Evolutionary conservation across 73 alveolate species (phyloP).

Genomic region (Paramecium caudatum): DNA sequence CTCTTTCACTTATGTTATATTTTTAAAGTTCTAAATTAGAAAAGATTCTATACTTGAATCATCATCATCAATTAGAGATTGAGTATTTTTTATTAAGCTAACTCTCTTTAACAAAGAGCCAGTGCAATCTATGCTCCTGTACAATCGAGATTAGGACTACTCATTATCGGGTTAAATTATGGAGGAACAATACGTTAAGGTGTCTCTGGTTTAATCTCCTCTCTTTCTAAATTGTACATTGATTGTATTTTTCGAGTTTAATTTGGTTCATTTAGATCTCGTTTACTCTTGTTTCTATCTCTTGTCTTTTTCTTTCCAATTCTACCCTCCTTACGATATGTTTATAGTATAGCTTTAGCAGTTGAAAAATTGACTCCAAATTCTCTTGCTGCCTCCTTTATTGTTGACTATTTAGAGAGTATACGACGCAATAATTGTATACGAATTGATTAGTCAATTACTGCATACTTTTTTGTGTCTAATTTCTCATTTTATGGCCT

Average conservation of each 20-base stretch:
- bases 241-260: conserved; percentile 17
- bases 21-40: conserved; percentile 37
- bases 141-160: conserved; percentile 23
- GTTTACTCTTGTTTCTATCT: conserved; percentile 41
- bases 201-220: conserved; percentile 1
- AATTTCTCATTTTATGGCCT: not conserved
- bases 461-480: conserved; percentile 46
- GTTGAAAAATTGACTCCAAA: conserved; percentile 77
- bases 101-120: conserved; percentile 41
- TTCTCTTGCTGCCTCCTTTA: conserved; percentile 76
- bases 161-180: not conserved
- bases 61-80: conserved; percentile 41
- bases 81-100: conserved; percentile 11
- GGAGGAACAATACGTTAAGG: conserved; percentile 1
- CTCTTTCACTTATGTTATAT: conserved; percentile 39
- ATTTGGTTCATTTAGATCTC: not conserved
- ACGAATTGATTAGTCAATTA: conserved; percentile 26
- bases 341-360: conserved; percentile 72
- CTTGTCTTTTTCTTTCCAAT: conserved; percentile 77
- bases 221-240: conserved; percentile 47
- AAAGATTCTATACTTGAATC: conserved; percentile 42
- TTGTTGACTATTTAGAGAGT: conserved; percentile 66
- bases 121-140: conserved; percentile 47
- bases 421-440: conserved; percentile 16
- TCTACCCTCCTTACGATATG: conserved; percentile 75